phyloP scores from a whole-genome alignment of 2,329 filamentous ascomycete species.

The Huntiella decipiens region DNA sequence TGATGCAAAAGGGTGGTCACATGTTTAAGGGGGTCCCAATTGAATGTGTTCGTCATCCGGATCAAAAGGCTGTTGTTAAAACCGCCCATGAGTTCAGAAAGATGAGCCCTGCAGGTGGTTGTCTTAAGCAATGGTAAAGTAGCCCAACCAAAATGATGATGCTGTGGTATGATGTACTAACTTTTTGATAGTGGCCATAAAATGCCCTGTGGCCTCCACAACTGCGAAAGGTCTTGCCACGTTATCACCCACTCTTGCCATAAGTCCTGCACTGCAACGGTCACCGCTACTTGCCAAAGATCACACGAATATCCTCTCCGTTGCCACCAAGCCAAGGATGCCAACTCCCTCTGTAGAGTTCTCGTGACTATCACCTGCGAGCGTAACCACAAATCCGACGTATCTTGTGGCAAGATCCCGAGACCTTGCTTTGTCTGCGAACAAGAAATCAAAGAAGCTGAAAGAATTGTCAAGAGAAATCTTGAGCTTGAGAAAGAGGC shows the following conservation, averaged over 20 bases:
- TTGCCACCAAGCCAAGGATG: constrained; percentile 24
- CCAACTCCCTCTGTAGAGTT: constrained; percentile 31
- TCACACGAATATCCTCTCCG: constrained; percentile 28
- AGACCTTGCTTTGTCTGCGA: constrained; percentile 32
- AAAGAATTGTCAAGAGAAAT: constrained; percentile 26
- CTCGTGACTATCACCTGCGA: constrained; percentile 21
- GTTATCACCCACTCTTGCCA: constrained; percentile 38
- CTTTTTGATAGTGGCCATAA: constrained; percentile 21
- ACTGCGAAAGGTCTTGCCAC: constrained; percentile 44
- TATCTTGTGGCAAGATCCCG: constrained; percentile 25
- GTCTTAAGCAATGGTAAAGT: constrained; percentile 32
- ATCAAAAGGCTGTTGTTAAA: constrained; percentile 25
- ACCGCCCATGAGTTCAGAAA: constrained; percentile 37
- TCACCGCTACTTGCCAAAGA: constrained; percentile 30
- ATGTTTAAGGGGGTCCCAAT: constrained; percentile 43
- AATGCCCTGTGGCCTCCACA: constrained; percentile 39
- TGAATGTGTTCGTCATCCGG: constrained; percentile 38
- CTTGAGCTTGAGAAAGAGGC: constrained; percentile 31
- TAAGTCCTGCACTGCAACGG: constrained; percentile 16
- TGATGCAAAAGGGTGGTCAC: constrained; percentile 30
- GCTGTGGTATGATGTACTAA: not conserved
- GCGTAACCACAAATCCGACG: constrained; percentile 26
- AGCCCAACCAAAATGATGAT: not conserved
- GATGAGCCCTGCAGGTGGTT: constrained; percentile 52
- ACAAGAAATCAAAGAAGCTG: constrained; percentile 26